Conservation (phyloP, 164 flowering plant species). For the Magnolia officinalis region DNA sequence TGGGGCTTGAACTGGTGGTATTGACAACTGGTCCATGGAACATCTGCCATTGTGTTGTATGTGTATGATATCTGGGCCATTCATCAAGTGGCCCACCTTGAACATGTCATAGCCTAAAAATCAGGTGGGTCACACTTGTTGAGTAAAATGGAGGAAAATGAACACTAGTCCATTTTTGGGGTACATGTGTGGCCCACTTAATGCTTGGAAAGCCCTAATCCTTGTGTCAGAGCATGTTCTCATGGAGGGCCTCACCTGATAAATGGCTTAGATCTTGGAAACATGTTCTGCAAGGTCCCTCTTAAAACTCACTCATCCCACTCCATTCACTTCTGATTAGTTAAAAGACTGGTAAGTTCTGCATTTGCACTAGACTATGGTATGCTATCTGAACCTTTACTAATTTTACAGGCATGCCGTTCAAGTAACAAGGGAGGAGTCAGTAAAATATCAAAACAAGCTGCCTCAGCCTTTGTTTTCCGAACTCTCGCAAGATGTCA, state of each 20-base stretch:
- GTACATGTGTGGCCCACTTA: not conserved
- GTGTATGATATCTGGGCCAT: too few relatives aligned
- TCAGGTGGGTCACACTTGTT: not conserved
- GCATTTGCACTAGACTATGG: not conserved
- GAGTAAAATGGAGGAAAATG: not conserved
- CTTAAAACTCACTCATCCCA: not conserved
- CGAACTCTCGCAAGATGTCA: conserved; percentile 60
- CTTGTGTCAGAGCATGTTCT: not conserved
- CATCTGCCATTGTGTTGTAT: too few relatives aligned
- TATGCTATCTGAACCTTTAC: not conserved
- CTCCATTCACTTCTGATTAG: too few relatives aligned
- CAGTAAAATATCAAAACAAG: conserved; percentile 56
- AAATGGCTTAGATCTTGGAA: not conserved
- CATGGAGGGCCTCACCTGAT: not conserved
- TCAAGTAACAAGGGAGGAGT: conserved; percentile 37
- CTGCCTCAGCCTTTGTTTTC: conserved; percentile 62
- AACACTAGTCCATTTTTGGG: not conserved
- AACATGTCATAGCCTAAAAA: too few relatives aligned
- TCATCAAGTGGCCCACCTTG: too few relatives aligned
- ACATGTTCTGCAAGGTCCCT: not conserved
- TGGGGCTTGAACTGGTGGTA: too few relatives aligned
- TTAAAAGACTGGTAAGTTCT: not conserved
- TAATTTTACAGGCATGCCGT: conserved; percentile 48
- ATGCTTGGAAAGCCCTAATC: too few relatives aligned
- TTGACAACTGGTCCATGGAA: too few relatives aligned